Percentiles rank a stretch among this genome's conserved stretches.
These are phyloP conservation scores for Agaricales sp. DNA, from an alignment of 1,284 basidiomycete species.

Conservation along the genomic window DNA sequence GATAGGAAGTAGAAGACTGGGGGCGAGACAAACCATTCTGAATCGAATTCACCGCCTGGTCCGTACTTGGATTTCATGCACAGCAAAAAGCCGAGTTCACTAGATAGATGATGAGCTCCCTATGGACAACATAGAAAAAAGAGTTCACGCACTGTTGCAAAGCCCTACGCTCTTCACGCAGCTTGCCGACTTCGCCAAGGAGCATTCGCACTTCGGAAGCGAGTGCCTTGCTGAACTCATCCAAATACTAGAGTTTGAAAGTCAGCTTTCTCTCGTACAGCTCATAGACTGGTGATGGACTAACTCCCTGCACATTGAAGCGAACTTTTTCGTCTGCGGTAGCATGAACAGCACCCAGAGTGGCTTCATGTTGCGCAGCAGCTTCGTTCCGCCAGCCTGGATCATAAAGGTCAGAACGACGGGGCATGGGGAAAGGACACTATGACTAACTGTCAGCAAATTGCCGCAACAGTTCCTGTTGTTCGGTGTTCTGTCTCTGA, in stretches of 20 bases:
- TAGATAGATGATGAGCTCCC: conserved; percentile 17
- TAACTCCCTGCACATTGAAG: conserved; percentile 67
- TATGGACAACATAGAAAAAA: too few species aligned
- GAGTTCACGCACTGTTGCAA: conserved; percentile 54
- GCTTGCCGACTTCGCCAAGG: conserved; percentile 64
- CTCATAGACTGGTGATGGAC: conserved; percentile 15
- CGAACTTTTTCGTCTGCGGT: conserved; percentile 63
- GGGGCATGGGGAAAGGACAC: conserved; percentile 2
- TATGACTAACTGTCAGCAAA: conserved; percentile 41
- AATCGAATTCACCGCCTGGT: conserved; percentile 66
- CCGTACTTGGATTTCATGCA: conserved; percentile 60
- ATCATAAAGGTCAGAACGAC: too few species aligned
- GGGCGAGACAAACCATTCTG: conserved; percentile 42
- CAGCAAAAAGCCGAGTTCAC: conserved; percentile 60
- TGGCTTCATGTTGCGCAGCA: conserved; percentile 48
- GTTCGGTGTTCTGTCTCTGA: conserved; percentile 38
- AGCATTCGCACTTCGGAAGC: conserved; percentile 72
- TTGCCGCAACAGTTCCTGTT: conserved; percentile 35
- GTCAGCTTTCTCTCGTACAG: too few species aligned
- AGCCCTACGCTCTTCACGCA: conserved; percentile 61
- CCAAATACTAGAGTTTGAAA: conserved; percentile 42
- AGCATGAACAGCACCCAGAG: conserved; percentile 47
- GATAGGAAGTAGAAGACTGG: conserved; percentile 8
- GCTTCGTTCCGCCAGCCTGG: conserved; percentile 55
- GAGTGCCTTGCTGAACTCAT: conserved; percentile 72